These are phyloP conservation scores for Arbutus unedo DNA, from an alignment of 148 eudicot genomes.

Conservation along the genomic window DNA sequence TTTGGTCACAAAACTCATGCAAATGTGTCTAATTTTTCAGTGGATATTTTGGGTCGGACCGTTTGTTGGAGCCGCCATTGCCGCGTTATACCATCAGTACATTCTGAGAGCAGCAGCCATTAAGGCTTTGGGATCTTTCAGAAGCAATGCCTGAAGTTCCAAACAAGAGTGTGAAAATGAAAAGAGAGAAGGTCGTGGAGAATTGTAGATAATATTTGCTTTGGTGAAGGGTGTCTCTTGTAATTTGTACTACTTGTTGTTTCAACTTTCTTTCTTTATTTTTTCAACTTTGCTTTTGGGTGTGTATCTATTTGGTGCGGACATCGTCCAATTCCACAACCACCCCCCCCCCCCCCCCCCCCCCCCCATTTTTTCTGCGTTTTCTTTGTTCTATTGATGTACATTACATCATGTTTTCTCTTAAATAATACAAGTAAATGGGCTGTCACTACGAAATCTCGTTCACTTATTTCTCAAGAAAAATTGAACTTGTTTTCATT, in stretches of 20 bases:
- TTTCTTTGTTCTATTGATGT: not conserved
- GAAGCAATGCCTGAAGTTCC: constrained; percentile 35
- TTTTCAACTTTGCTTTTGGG: not conserved
- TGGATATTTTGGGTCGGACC: constrained; percentile 67
- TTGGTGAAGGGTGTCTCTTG: not conserved
- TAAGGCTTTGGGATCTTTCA: constrained; percentile 61
- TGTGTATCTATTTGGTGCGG: not conserved
- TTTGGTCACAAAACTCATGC: not conserved
- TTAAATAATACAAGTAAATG: not conserved
- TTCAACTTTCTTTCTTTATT: not conserved
- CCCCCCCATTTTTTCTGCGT: not conserved
- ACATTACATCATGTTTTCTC: not conserved
- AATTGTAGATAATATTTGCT: not conserved
- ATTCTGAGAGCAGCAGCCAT: constrained; percentile 48
- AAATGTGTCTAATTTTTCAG: constrained; percentile 10
- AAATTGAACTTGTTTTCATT: not conserved
- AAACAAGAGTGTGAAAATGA: not conserved
- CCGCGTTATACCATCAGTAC: constrained; percentile 53
- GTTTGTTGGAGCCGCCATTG: constrained; percentile 44
- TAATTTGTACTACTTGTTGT: not conserved
- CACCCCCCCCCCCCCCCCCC: no score
- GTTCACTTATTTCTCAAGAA: not conserved
- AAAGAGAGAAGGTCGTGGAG: constrained; percentile 15
- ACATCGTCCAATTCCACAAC: not conserved
- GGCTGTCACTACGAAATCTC: not conserved